Evolutionary conservation across 352 stramenopile species (phyloP).

Genomic region (Phytophthora syringae): DNA sequence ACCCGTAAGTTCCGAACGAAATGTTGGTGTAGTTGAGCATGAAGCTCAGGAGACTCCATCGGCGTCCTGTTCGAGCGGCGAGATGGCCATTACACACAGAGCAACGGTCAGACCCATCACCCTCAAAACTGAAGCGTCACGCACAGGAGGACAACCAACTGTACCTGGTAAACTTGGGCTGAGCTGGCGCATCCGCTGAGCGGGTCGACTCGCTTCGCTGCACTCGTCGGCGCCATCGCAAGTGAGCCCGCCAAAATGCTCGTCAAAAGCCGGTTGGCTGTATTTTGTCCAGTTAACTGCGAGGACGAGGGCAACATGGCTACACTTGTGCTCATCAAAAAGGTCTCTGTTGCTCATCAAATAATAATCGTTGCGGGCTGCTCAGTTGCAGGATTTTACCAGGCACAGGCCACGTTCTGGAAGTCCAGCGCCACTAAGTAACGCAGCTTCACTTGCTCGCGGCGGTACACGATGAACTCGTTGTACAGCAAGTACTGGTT

Average conservation of each 20-base stretch:
- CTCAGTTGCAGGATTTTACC: constrained; percentile 4
- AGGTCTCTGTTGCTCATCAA: constrained; percentile 8
- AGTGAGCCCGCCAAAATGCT: constrained; percentile 18
- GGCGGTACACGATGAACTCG: constrained; percentile 57
- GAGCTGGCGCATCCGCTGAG: constrained; percentile 38
- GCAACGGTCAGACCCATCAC: constrained; percentile 1
- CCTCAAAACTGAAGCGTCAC: neutral
- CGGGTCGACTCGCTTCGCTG: constrained; percentile 33
- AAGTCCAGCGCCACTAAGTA: constrained; percentile 43
- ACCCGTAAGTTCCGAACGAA: constrained; percentile 58
- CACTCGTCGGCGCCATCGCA: constrained; percentile 6
- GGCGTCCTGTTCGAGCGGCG: constrained; percentile 26
- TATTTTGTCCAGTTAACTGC: constrained; percentile 31
- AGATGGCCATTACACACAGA: constrained; percentile 1
- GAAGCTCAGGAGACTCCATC: constrained; percentile 42
- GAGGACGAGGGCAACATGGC: constrained; percentile 21
- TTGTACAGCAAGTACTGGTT: constrained; percentile 47
- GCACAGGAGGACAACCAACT: neutral
- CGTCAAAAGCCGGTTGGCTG: constrained; percentile 20
- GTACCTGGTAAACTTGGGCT: constrained; percentile 38
- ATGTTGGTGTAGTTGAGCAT: constrained; percentile 65
- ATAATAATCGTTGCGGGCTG: neutral
- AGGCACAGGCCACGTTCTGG: constrained; percentile 19
- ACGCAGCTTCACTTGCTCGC: constrained; percentile 50
- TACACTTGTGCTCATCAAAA: constrained; percentile 8